phyloP scores from a whole-genome alignment of 208 protist genomes.

The Borovskyia barvae region DNA sequence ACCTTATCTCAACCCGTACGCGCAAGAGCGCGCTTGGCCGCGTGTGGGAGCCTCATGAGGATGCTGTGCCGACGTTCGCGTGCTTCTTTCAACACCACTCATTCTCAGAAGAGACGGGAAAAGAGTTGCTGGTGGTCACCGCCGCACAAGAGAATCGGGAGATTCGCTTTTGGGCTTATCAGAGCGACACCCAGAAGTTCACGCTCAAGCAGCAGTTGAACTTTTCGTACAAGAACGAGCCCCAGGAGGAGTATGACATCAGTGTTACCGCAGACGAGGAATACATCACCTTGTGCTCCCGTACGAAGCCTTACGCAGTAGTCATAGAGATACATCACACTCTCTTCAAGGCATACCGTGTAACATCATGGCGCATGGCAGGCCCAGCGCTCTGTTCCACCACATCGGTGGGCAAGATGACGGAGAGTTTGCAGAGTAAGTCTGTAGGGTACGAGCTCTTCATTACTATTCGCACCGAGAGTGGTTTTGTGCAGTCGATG shows the following conservation, averaged over 20 bases:
- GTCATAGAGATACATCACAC: constrained; percentile 78
- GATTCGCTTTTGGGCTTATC: constrained; percentile 84
- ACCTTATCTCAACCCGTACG: constrained; percentile 65
- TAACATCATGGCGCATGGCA: constrained; percentile 80
- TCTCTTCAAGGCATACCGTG: constrained; percentile 69
- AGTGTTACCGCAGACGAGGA: constrained; percentile 79
- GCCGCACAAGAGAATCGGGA: constrained; percentile 77
- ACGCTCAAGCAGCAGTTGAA: constrained; percentile 80
- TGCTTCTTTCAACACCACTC: constrained; percentile 67
- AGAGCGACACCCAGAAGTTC: constrained; percentile 63
- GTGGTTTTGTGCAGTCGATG: constrained; percentile 69
- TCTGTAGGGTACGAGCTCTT: constrained; percentile 81
- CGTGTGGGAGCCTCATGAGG: constrained; percentile 83
- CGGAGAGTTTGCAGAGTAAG: constrained; percentile 54
- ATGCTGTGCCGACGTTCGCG: constrained; percentile 70
- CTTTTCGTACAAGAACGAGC: constrained; percentile 39
- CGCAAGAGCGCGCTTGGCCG: constrained; percentile 64
- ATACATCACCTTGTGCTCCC: constrained; percentile 86
- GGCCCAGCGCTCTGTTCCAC: constrained; percentile 60
- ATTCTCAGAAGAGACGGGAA: constrained; percentile 52
- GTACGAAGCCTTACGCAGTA: constrained; percentile 51
- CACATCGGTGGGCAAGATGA: constrained; percentile 76
- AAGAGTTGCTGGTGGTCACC: constrained; percentile 70
- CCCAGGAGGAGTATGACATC: constrained; percentile 55
- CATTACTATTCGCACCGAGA: constrained; percentile 65